Evolutionary conservation across 2,329 filamentous ascomycete genomes (phyloP), one percentile per base, ranked within the genome.

Genomic region (Cyphellophora attinorum): DNA sequence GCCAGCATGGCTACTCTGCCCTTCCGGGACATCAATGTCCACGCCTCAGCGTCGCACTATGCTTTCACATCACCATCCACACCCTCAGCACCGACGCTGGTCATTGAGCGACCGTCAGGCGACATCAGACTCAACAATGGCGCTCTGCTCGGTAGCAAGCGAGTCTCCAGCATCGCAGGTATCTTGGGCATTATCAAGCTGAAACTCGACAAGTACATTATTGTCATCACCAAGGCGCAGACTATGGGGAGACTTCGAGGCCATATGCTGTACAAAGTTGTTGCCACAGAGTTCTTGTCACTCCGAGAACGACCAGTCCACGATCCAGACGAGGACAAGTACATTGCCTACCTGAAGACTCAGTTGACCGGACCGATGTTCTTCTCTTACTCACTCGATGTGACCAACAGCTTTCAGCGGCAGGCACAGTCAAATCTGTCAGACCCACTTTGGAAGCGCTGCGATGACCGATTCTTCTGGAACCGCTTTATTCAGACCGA

Each of bases 401-500:
- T 98, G 45, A 98, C 91, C 49, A 98, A 93, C 67, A 88, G 77
- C 56, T 94, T 96, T 65, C 91, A 98, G 64, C 79, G 91, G 45
- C 91, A 96, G 57, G 79, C 88, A 3, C 77, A 88, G 47, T 68
- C 76, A 45, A 77, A 93, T 56, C 63, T 67, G 37, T 72, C 73
- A 11, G 66, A 72, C 36, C 88, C 91, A 10, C 62, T 96, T 38
- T 98, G 91, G 91, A 80, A 82, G 67, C 72, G 86, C 48, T 81
- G 89, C 44, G 91, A 98, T 59, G 88, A 96, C 56, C 85, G 91
- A 45, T 98, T 98, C 69, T 98, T 95, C 68, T 98, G 89, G 85
- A 98, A 98, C 62, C 80, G 81, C 45, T 93, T 94, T 58, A 73
- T 96, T 31, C 85, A 89, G 57, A 81, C 83, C 5, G 86, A 95